phyloP scores from a whole-genome alignment of 495 filamentous ascomycete species.

The Penicillium atrosanguineum region DNA sequence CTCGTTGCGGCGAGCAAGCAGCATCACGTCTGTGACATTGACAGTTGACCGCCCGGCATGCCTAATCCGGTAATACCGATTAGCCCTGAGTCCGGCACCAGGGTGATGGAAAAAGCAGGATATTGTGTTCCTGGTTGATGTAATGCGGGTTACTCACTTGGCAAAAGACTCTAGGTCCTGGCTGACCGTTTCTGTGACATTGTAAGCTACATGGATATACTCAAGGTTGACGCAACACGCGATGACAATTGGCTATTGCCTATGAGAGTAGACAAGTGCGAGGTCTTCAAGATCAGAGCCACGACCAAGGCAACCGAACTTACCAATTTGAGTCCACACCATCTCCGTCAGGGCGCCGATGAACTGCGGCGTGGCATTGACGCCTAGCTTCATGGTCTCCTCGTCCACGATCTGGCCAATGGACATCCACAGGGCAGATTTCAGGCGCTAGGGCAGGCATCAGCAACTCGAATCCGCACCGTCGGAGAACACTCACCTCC shows the following conservation, averaged over 20 bases:
- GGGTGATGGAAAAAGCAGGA: neutral
- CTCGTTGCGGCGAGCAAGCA: conserved; percentile 82
- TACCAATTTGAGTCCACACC: conserved; percentile 88
- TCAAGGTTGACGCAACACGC: conserved; percentile 5
- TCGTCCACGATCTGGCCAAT: conserved; percentile 90
- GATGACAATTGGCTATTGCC: neutral
- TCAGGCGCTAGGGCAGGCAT: conserved; percentile 62
- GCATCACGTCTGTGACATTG: conserved; percentile 79
- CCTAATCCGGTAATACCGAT: conserved; percentile 28
- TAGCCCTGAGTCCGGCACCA: neutral
- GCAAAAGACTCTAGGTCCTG: conserved; percentile 80
- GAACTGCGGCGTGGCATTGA: conserved; percentile 93
- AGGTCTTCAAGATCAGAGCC: neutral
- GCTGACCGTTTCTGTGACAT: conserved; percentile 62
- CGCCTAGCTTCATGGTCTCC: conserved; percentile 69
- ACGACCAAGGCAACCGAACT: conserved; percentile 1
- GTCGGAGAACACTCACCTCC: conserved; percentile 26
- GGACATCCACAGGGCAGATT: conserved; percentile 89
- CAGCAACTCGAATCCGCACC: neutral
- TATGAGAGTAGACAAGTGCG: neutral
- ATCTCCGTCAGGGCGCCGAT: conserved; percentile 90
- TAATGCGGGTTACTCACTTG: conserved; percentile 43
- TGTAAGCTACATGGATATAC: conserved; percentile 9
- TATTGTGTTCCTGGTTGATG: neutral
- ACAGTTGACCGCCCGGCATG: conserved; percentile 84